Base-by-base conservation (phyloP, 2,329 filamentous ascomycete genomes). In the Claviceps spartinae region DNA sequence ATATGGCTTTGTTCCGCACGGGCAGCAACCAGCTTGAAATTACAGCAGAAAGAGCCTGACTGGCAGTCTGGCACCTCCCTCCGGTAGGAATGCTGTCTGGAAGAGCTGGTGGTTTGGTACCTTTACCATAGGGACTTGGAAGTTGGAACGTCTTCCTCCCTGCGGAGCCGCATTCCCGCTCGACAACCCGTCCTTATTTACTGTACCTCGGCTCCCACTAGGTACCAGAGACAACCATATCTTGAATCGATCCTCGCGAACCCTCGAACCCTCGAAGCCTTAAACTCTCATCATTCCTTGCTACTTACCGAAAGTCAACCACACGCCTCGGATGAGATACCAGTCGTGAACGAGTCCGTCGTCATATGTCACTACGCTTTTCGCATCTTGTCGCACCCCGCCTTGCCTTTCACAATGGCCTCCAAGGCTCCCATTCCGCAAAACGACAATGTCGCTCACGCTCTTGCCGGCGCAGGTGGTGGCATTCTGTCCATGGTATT, bases 361-460 rank as follows among this genome's bases (percentile, higher is more conserved):
- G 11, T 13, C 4, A 34, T 26, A 5, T 45, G 14, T 4, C 20
- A 16, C 18, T 14, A 6, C 43, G 18, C 16, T 24, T 47, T 2
- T 2, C 18, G 24, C 11, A 24, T 47, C 30, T 7, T 37, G 18
- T 30, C 47, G 1, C 22, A 26, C 3, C 9, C 30, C 13, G 9
- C 47, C 24, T n/a, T 16, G 36, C 11, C 30, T 30, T 16, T 1
- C 30, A 55, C 41, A 49, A 65, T 67, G 64, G 63, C 69, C 55
- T 67, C 76, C 50, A 84, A 84, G 60, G 74, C 82, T 46, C 78
- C 81, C 47, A 72, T 85, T 46, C 88, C 90, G 56, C 88, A 94
- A 63, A 93, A 90, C 66, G 91, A 97, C 76, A 96, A 96, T 75
- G 88, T 97, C 65, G 89, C 91, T 53, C 91, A 97, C 72, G 91